These are phyloP conservation scores for Oryza glaberrima DNA, from an alignment of 176 grass and related monocot species.

Conservation along the genomic window DNA sequence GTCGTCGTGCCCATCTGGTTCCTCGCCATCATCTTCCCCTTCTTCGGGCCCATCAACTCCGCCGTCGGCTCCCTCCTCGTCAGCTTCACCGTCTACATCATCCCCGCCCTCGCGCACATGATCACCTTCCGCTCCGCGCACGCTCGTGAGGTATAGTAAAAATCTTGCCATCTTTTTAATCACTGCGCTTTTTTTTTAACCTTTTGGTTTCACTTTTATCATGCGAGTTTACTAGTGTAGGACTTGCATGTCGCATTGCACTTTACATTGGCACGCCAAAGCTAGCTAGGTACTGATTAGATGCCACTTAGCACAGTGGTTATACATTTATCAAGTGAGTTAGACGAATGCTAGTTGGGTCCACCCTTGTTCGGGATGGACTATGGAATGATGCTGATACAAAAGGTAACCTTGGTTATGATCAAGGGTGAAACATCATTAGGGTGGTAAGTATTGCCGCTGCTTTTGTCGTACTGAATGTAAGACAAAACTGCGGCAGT, in stretches of 20 bases:
- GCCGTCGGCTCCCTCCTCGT: constrained; percentile 88
- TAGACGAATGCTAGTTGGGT: not conserved
- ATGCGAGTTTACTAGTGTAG: not conserved
- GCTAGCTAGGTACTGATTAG: constrained; percentile 10
- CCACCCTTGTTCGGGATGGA: not conserved
- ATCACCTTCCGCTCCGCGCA: constrained; percentile 82
- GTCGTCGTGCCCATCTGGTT: constrained; percentile 99
- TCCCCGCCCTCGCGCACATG: constrained; percentile 90
- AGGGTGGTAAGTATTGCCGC: constrained; percentile 17
- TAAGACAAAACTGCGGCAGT: constrained; percentile 29
- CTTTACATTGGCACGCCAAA: constrained; percentile 26
- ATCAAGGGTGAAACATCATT: constrained; percentile 33
- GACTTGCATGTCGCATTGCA: not conserved
- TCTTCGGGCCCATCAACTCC: constrained; percentile 99
- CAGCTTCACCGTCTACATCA: constrained; percentile 99
- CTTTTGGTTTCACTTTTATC: constrained; percentile 3
- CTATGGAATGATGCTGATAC: constrained; percentile 14
- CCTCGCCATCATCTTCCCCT: constrained; percentile 94
- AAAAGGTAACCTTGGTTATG: constrained; percentile 20
- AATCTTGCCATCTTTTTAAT: not conserved
- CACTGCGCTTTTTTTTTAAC: not conserved
- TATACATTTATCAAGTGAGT: constrained; percentile 6
- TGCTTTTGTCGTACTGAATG: not conserved
- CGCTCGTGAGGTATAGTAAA: constrained; percentile 68
- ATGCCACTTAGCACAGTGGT: constrained; percentile 31